These are phyloP conservation scores for Anethum foeniculum DNA, from an alignment of 140 eudicot species.

Conservation along the genomic window DNA sequence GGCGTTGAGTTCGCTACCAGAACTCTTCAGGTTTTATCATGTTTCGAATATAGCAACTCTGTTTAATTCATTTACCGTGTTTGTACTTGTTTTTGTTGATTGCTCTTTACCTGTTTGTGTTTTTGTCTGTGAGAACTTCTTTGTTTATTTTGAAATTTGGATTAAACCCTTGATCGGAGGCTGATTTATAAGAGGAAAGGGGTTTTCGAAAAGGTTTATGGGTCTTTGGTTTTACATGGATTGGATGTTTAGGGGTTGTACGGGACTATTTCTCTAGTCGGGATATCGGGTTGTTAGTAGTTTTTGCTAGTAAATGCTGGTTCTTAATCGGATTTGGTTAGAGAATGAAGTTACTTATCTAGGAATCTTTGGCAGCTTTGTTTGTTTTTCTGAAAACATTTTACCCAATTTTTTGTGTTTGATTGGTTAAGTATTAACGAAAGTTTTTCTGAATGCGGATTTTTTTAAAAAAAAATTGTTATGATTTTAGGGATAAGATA, in stretches of 20 bases:
- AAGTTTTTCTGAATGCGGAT: too few species aligned
- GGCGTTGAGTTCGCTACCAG: conserved; percentile 11
- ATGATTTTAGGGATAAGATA: not conserved
- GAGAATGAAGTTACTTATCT: not conserved
- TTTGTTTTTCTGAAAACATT: not conserved
- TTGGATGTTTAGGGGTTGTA: not conserved
- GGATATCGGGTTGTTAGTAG: not conserved
- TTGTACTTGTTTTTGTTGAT: not conserved
- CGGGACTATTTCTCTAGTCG: not conserved
- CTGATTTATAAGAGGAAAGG: not conserved
- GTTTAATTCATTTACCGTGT: not conserved
- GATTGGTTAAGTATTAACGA: too few species aligned
- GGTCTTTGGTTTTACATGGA: not conserved
- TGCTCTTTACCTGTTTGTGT: conserved; percentile 1
- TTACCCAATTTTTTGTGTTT: not conserved
- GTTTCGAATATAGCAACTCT: not conserved
- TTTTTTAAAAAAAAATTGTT: not conserved
- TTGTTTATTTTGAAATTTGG: not conserved
- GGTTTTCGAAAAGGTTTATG: not conserved
- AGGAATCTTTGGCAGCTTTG: not conserved
- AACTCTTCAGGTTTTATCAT: not conserved
- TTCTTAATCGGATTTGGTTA: not conserved
- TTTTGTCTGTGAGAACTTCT: not conserved
- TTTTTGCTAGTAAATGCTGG: not conserved
- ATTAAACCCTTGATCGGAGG: not conserved